Evolutionary conservation across 2,329 filamentous ascomycete species (phyloP), one percentile per base, ranked within the genome.

Genomic region (Aspergillus pseudoterreus): DNA sequence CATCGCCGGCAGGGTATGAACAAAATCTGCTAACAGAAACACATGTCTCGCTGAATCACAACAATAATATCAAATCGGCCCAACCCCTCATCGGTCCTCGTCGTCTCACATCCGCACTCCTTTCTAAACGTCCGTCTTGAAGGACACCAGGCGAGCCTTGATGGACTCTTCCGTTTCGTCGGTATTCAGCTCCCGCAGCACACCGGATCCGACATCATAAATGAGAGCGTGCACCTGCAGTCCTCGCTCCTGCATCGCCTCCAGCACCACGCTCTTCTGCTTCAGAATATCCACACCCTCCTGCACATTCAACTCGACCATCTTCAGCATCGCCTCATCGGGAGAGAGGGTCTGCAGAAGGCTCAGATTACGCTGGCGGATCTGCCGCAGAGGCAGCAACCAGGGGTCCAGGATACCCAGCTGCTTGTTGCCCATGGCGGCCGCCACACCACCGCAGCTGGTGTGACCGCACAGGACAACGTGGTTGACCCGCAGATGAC

Each of bases 231-330:
- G 88, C 5, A 95, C 80, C 70, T 86, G 75, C 39, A 95, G 71
- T 1, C 85, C 87, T 24, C 87, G 78, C 61, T 90, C 84, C 57
- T 76, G 70, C 53, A 91, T 82, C 22, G 87, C 89, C 55, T 88
- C 85, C 62, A 84, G 78, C 27, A 95, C 80, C 21, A 82, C 80
- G 45, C 79, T 76, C 70, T 90, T 91, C 65, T 83, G 78, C 75
- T 85, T 81, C 51, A 94, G 71, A 17, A 83, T 80, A 59, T 83
- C 76, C 52, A 92, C 77, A 21, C 87, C 86, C 32, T 80, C 76
- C 59, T 83, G 76, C 15, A 95, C 87, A 67, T 94, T 94, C 63
- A 92, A 73, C 75, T 92, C 87, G 4, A 86, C 86, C 55, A 95
- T 73, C 58, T 83, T 83, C 10, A 81, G 70, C 1, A 78, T 78